phyloP scores from a whole-genome alignment of 2,329 filamentous ascomycete species.

The Penicillium psychrosexuale region DNA sequence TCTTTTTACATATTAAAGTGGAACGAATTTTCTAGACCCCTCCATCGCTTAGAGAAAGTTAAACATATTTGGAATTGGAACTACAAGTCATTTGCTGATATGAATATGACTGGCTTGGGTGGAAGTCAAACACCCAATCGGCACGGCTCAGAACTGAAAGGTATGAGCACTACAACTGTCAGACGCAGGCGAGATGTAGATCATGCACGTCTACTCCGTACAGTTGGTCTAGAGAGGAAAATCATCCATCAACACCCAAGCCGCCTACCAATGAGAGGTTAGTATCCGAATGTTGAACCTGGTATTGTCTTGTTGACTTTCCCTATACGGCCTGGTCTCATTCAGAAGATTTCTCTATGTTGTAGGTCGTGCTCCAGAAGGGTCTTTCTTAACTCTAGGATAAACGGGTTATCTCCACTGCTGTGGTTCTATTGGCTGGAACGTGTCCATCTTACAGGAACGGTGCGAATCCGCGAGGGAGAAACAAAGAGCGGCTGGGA shows the following conservation, averaged over 20 bases:
- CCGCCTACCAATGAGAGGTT: neutral
- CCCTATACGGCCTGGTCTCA: neutral
- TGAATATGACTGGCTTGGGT: neutral
- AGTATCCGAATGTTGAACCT: neutral
- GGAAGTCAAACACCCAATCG: neutral
- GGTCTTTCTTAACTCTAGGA: neutral
- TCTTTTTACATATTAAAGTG: neutral
- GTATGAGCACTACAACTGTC: neutral
- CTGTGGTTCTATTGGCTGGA: slow-evolving; percentile 63
- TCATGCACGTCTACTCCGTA: neutral
- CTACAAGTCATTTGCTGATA: neutral
- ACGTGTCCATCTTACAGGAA: slow-evolving; percentile 67
- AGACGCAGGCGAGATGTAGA: slow-evolving; percentile 7
- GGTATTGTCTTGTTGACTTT: neutral
- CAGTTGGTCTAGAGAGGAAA: neutral
- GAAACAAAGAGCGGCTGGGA: neutral
- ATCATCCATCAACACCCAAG: neutral
- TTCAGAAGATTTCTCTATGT: neutral
- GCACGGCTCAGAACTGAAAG: neutral
- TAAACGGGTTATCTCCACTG: slow-evolving; percentile 49
- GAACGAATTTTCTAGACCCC: neutral
- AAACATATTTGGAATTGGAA: slow-evolving; percentile 5
- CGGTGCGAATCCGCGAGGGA: neutral
- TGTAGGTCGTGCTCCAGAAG: neutral
- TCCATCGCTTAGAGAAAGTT: neutral